Evolutionary conservation across 768 basidiomycete genomes (phyloP), one percentile per base, ranked within the genome.

Genomic region (Fomitopsis pulvina): DNA sequence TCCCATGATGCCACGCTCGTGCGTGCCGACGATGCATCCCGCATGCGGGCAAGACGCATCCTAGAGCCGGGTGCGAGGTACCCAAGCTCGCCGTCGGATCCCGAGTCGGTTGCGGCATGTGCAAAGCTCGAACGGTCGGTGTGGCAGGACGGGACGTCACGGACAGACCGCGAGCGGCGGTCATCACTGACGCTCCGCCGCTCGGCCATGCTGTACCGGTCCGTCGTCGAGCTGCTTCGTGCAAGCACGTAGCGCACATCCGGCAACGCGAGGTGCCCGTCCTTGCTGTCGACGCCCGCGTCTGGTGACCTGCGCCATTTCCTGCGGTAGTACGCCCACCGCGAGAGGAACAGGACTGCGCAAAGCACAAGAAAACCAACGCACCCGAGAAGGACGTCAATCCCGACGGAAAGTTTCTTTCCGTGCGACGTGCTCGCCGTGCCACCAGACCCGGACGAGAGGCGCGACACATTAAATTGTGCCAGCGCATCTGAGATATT

Each of bases 401-500:
- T 63, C 4, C 85, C 87, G 4, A 86, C 71, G 1, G 73, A 76
- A 4, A 81, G 57, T 52, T 71, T 71, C 46, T 71, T 67, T 20
- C 67, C 68, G 3, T 53, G 60, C 2, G 51, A 54, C n/a, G 1
- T 53, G 48, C 3, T 58, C 21, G 27, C 41, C 16, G 2, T 49
- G 21, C 20, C 42, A 30, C 42, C 45, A 26, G 26, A 24, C 47
- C 46, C 55, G 47, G 41, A 50, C 48, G 41, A 47, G 6, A 57
- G 52, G 27, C 87, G 65, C 0, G 86, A 80, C 51, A 80, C 72
- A 42, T 82, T 75, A 66, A 90, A 92, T 54, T 90, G 85, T 1
- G 73, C 65, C 51, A 89, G 57, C 0, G 89, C 88, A 3, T 60
- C 62, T 0, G 77, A 73, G 0, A 79, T 70, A 55, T 90, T 75